Conservation (phyloP, 108 stramenopile genomes). For the Nitzschia palea region DNA sequence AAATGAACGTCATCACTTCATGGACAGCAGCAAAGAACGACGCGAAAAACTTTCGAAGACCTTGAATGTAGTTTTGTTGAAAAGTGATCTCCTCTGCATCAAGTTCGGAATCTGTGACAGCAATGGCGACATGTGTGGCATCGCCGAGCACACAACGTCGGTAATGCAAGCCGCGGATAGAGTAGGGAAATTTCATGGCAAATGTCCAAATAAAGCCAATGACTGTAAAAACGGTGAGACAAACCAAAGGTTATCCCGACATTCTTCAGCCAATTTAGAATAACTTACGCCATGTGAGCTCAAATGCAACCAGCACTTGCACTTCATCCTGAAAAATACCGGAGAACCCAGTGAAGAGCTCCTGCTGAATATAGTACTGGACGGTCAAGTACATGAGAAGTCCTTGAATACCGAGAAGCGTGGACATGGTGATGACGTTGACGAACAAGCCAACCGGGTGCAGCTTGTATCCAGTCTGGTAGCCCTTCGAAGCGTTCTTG, state of each 20-base stretch:
- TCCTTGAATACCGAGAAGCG: constrained; percentile 15
- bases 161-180: constrained; percentile 43
- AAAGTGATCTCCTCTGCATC: background rate
- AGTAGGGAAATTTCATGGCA: constrained; percentile 29
- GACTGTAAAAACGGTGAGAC: background rate
- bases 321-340: constrained; percentile 43
- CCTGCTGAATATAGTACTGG: constrained; percentile 11
- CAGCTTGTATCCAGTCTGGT: constrained; percentile 57
- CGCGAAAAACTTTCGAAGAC: background rate
- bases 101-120: background rate
- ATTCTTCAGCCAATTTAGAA: no score
- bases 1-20: background rate
- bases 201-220: constrained; percentile 37
- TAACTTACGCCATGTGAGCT: constrained; percentile 42
- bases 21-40: background rate
- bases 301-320: constrained; percentile 56
- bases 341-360: constrained; percentile 17
- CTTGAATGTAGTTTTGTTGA: background rate
- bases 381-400: background rate
- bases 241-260: no score
- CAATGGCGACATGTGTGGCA: constrained; percentile 55
- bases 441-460: constrained; percentile 43
- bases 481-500: constrained; percentile 19
- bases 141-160: constrained; percentile 40
- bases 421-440: constrained; percentile 38